Evolutionary conservation across 2,329 filamentous ascomycete species (phyloP).

Genomic region (Talaromyces sp.): DNA sequence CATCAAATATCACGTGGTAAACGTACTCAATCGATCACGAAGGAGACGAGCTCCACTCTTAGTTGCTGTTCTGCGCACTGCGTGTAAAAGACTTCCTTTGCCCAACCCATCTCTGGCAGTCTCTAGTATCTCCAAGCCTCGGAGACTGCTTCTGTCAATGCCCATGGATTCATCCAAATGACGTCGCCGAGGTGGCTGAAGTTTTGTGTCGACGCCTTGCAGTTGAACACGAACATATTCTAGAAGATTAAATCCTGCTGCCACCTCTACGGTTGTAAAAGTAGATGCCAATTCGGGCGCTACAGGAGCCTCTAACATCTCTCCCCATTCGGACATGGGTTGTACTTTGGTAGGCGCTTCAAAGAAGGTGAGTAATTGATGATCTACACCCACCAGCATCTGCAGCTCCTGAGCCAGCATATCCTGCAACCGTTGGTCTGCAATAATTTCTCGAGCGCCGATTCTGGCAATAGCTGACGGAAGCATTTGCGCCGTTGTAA

Average conservation of each 20-base stretch:
- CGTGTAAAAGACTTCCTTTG: conserved; percentile 82
- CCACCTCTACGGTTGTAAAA: conserved; percentile 68
- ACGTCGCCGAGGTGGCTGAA: conserved; percentile 76
- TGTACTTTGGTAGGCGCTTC: conserved; percentile 43
- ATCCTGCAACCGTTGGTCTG: conserved; percentile 62
- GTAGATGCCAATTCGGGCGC: conserved; percentile 48
- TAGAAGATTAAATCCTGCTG: conserved; percentile 75
- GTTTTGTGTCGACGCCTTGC: conserved; percentile 71
- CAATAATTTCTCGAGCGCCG: conserved; percentile 76
- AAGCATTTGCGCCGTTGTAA: conserved; percentile 65
- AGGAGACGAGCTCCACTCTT: conserved; percentile 85
- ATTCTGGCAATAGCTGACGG: conserved; percentile 81
- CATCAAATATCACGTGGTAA: not conserved
- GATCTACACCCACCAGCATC: conserved; percentile 68
- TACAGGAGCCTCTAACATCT: conserved; percentile 73
- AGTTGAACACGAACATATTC: conserved; percentile 79
- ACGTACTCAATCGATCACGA: conserved; percentile 72
- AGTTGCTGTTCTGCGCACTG: conserved; percentile 84
- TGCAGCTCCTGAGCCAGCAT: conserved; percentile 61
- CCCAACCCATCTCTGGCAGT: conserved; percentile 77
- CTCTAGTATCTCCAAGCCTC: conserved; percentile 81
- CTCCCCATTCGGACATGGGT: conserved; percentile 63
- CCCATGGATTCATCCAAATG: conserved; percentile 74
- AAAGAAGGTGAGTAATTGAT: conserved; percentile 72
- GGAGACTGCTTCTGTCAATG: conserved; percentile 88